A percentile compares a stretch with the other conserved stretches of the same genome.
phyloP scores from a whole-genome alignment of 169 alveolate genomes.

The Theileria orientalis region DNA sequence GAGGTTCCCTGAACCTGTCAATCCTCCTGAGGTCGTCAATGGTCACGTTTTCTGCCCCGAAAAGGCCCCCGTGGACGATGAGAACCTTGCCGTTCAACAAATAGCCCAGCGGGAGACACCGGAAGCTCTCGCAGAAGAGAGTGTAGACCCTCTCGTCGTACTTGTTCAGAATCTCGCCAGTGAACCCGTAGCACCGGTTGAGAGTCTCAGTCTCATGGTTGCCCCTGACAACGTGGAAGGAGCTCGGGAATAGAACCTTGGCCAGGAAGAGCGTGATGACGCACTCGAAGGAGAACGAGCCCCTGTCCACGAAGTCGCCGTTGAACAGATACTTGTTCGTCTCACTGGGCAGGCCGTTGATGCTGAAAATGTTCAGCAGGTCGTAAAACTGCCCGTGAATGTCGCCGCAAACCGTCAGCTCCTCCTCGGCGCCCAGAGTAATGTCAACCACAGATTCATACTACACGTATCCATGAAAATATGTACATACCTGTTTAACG shows the following conservation, averaged over 20 bases:
- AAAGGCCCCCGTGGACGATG: slow-evolving; percentile 98
- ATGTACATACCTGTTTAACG: slow-evolving; percentile 73
- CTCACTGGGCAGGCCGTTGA: slow-evolving; percentile 96
- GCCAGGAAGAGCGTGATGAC: slow-evolving; percentile 84
- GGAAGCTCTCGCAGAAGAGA: slow-evolving; percentile 90
- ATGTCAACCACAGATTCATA: slow-evolving; percentile 86
- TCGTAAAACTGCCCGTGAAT: slow-evolving; percentile 99
- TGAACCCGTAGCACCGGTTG: slow-evolving; percentile 97
- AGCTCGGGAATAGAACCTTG: slow-evolving; percentile 91
- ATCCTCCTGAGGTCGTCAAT: slow-evolving; percentile 89
- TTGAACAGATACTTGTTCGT: slow-evolving; percentile 96
- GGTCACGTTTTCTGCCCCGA: slow-evolving; percentile 92
- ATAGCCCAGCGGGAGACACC: slow-evolving; percentile 95
- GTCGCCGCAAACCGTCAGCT: slow-evolving; percentile 99
- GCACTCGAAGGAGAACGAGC: slow-evolving; percentile 96
- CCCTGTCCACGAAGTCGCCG: slow-evolving; percentile 99
- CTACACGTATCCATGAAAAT: neutral
- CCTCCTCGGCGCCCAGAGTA: slow-evolving; percentile 84
- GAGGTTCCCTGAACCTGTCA: slow-evolving; percentile 94
- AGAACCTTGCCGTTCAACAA: slow-evolving; percentile 91
- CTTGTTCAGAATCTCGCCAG: slow-evolving; percentile 96
- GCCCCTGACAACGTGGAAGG: slow-evolving; percentile 96
- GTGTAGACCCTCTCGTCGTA: slow-evolving; percentile 93
- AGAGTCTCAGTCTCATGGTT: slow-evolving; percentile 97
- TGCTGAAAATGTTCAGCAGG: slow-evolving; percentile 91